Evolutionary conservation across 257 asterid species (phyloP), one percentile per base, ranked within the genome.

Genomic region (Solanum appendiculatum): DNA sequence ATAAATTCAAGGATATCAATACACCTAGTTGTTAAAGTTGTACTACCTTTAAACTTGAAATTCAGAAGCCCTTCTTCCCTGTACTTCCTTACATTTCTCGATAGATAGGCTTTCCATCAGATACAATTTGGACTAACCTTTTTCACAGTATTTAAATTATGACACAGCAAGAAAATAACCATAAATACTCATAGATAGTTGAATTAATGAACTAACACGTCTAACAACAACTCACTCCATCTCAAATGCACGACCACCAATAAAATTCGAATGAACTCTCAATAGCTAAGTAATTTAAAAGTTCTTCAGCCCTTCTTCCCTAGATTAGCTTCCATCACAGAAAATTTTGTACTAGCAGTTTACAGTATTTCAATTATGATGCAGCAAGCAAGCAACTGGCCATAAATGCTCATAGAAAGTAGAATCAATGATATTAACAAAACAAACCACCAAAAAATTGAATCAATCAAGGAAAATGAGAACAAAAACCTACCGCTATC

Each of bases 401-500:
- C 27, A 23, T 58, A 58, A 58, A 23, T 21, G 11, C 68, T 58
- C 29, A 58, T 21, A 23, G 1, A 58, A 58, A 60, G 31, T 54
- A 54, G n/a, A 54, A 54, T 54, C 63, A 54, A 54, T 18, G n/a
- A 54, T 54, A 18, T 60, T 11, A 60, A 60, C 69, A 60, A n/a
- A 23, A 75, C 83, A 75, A 16, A 73, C 81, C 81, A 36, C 81
- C 81, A 18, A 74, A 39, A 12, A 75, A 5, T 37, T 37, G 51
- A 73, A 36, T 11, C 1, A 75, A 39, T 75, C 56, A 23, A 75
- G 33, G 34, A 60, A 60, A 60, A 60, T 10, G 31, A 60, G 69
- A n/a, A 3, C 36, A 46, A 48, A 11, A 58, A 54, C 29, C 46
- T 36, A 91, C 94, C 94, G 91, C 94, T 92, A 68, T 92, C 94